These are phyloP conservation scores for Tieghemostelium lacteum DNA, from an alignment of 78 protist species.

Conservation along the genomic window DNA sequence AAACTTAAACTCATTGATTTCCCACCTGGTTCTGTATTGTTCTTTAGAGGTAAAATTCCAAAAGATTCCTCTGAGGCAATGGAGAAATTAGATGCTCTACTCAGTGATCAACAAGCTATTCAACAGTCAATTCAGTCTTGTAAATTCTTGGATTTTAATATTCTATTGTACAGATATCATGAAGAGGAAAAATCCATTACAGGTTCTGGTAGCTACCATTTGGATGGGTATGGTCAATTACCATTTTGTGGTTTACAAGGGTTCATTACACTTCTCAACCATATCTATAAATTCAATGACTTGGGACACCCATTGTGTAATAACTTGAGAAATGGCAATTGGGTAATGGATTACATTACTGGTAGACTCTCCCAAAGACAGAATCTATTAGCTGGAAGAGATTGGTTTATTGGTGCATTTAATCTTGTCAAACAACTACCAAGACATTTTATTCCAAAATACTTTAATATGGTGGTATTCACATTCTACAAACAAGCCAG, in stretches of 20 bases:
- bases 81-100: not conserved
- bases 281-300: conserved; percentile 33
- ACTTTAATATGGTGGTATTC: conserved; percentile 33
- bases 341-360: conserved; percentile 86
- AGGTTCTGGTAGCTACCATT: conserved; percentile 34
- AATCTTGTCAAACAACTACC: conserved; percentile 48
- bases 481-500: conserved; percentile 23
- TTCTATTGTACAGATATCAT: conserved; percentile 60
- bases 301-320: conserved; percentile 89
- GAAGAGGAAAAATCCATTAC: conserved; percentile 66
- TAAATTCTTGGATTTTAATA: conserved; percentile 72
- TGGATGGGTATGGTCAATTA: conserved; percentile 36
- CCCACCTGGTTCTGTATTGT: conserved; percentile 61
- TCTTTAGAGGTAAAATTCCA: conserved; percentile 60
- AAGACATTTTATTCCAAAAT: conserved; percentile 78
- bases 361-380: conserved; percentile 29
- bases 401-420: conserved; percentile 39
- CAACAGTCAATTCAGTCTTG: not conserved
- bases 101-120: not conserved
- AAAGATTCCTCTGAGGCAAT: not conserved
- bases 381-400: not conserved
- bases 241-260: conserved; percentile 75
- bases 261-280: conserved; percentile 6
- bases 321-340: conserved; percentile 88
- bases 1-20: conserved; percentile 26